These are phyloP conservation scores for Bacterosira constricta DNA, from an alignment of 108 stramenopile species.

Conservation along the genomic window DNA sequence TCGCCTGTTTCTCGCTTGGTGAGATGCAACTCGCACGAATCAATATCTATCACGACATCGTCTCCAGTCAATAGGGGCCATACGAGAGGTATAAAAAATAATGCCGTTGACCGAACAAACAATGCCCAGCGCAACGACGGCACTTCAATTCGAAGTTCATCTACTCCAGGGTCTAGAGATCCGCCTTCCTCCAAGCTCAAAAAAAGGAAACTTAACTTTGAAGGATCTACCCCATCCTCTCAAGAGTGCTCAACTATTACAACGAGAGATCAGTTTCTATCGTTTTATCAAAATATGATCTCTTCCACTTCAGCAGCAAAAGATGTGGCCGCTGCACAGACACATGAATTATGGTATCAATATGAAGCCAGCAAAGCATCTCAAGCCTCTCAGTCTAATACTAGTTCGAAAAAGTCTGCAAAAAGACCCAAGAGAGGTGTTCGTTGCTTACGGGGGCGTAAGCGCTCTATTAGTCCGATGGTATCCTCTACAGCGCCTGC, in stretches of 20 bases:
- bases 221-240: background rate
- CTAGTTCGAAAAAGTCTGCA: background rate
- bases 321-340: conserved; percentile 18
- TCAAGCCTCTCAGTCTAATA: no score
- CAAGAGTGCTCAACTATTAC: background rate
- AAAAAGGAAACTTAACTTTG: background rate
- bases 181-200: conserved; percentile 7
- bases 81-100: background rate
- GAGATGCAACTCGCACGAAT: conserved; percentile 12
- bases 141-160: conserved; percentile 3
- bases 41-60: conserved; percentile 34
- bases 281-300: conserved; percentile 4
- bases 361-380: background rate
- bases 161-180: conserved; percentile 26
- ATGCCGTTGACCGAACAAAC: background rate
- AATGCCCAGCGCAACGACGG: conserved; percentile 1
- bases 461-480: conserved; percentile 34
- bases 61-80: conserved; percentile 4
- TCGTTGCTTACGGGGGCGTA: conserved; percentile 42
- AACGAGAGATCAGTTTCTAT: conserved; percentile 16
- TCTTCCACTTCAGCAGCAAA: background rate
- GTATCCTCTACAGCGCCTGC: conserved; percentile 15
- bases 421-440: conserved; percentile 16
- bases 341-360: conserved; percentile 13
- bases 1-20: conserved; percentile 52